phyloP scores from a whole-genome alignment of 495 filamentous ascomycete species.

The Penicillium nucicola region DNA sequence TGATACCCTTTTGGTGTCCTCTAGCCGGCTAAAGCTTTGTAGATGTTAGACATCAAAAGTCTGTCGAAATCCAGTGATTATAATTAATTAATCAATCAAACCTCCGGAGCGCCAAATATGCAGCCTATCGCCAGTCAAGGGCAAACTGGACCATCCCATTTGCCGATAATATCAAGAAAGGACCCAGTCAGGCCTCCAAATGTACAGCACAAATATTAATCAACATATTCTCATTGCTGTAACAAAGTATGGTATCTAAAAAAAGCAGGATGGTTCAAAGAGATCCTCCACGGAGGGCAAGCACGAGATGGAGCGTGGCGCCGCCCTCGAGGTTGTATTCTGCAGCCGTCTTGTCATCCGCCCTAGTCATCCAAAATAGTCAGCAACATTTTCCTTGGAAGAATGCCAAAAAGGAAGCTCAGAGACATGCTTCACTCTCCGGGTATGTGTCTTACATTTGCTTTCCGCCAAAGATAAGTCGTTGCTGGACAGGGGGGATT shows the following conservation, averaged over 20 bases:
- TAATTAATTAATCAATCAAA: no score
- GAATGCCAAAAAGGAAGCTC: neutral
- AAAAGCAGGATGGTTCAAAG: slow-evolving; percentile 12
- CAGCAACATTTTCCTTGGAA: neutral
- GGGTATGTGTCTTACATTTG: slow-evolving; percentile 69
- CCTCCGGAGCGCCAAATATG: slow-evolving; percentile 1
- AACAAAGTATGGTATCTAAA: slow-evolving; percentile 25
- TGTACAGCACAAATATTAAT: neutral
- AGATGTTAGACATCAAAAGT: no score
- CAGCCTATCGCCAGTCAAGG: neutral
- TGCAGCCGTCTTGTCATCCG: slow-evolving; percentile 80
- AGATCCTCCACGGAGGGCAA: slow-evolving; percentile 81
- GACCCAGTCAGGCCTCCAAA: neutral
- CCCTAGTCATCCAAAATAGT: slow-evolving; percentile 48
- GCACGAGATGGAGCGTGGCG: slow-evolving; percentile 89
- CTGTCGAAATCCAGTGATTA: no score
- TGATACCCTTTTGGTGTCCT: no score
- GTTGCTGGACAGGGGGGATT: slow-evolving; percentile 95
- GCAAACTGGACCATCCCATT: neutral
- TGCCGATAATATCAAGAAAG: neutral
- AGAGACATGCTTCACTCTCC: neutral
- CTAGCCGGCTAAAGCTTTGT: no score
- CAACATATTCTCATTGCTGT: slow-evolving; percentile 14
- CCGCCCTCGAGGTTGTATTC: slow-evolving; percentile 92
- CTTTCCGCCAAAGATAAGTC: slow-evolving; percentile 93